These are phyloP conservation scores for Neocallimastix lanati DNA, from an alignment of 192 early-diverging fungal genomes.

Conservation along the genomic window DNA sequence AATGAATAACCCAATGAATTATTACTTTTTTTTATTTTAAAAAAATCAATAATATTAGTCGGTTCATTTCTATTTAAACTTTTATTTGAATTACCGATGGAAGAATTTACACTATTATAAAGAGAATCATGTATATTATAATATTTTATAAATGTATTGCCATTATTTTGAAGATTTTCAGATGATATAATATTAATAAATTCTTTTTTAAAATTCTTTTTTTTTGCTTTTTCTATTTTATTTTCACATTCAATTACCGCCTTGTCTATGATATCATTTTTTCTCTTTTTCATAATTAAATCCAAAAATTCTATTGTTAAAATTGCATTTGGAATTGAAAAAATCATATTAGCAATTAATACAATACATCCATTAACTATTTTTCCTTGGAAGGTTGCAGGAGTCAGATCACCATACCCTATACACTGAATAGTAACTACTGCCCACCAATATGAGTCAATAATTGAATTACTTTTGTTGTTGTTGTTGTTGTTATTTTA, in stretches of 20 bases:
- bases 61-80: not conserved
- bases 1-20: not conserved
- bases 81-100: too few species aligned
- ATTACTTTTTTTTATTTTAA: not conserved
- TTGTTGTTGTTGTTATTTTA: too few species aligned
- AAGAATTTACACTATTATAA: not conserved
- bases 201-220: not conserved
- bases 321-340: not conserved
- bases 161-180: not conserved
- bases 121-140: not conserved
- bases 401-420: not conserved
- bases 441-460: not conserved
- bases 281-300: not conserved
- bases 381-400: not conserved
- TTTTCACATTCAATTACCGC: not conserved
- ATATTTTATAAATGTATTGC: not conserved
- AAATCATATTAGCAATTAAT: not conserved
- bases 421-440: not conserved
- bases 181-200: not conserved
- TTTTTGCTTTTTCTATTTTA: not conserved
- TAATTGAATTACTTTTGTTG: not conserved
- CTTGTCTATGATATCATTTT: not conserved
- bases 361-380: not conserved
- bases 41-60: not conserved
- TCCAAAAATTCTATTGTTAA: not conserved